Base-by-base conservation (phyloP, 768 basidiomycete species). In the Rubroboletus pulcherrimus region DNA sequence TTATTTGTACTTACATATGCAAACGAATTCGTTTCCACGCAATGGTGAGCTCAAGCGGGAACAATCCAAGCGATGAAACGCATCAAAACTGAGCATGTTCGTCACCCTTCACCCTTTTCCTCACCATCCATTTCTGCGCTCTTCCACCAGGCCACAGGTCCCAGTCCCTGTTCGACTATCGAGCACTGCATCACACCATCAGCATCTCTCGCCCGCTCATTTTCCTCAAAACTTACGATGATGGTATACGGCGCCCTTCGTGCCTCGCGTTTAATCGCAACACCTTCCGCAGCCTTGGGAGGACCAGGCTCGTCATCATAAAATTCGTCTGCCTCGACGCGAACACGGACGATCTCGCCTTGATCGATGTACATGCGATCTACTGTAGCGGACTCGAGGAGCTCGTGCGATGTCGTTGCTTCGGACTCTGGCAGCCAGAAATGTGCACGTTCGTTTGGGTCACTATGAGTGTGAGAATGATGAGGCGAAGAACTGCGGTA, bases 301-400 rank as follows among this genome's bases (percentile, higher is more conserved):
- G 91, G 90, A 1, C 91, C 91, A 2, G 91, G 91, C 57, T 92
- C 91, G 60, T 90, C 88, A 60, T 93, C 91, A 60, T 82, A 87
- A 60, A 92, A 93, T 62, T 91, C 89, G 62, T 91, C 91, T 4
- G 78, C 76, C 64, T 93, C 90, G 5, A 93, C 83, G 5, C 90
- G 85, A 1, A 90, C 81, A 29, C 91, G 87, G 2, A 93, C 73
- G 21, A 87, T 77, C 61, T 91, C 90, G 39, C 84, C 82, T 53
- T 82, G 77, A 69, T 91, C 89, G 57, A 93, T 85, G 68, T 91
- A 93, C 84, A 91, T 88, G 6, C 90, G 80, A 30, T 84, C 83
- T 6, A 78, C 54, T 0, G 80, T 71, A 0, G 85, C 77, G 0
- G 86, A 85, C 65, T 91, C 87, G 40, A 93, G 81, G 21, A 92